These are phyloP conservation scores for Apophysomyces variabilis DNA, from an alignment of 371 early-diverging fungal species.

Conservation along the genomic window DNA sequence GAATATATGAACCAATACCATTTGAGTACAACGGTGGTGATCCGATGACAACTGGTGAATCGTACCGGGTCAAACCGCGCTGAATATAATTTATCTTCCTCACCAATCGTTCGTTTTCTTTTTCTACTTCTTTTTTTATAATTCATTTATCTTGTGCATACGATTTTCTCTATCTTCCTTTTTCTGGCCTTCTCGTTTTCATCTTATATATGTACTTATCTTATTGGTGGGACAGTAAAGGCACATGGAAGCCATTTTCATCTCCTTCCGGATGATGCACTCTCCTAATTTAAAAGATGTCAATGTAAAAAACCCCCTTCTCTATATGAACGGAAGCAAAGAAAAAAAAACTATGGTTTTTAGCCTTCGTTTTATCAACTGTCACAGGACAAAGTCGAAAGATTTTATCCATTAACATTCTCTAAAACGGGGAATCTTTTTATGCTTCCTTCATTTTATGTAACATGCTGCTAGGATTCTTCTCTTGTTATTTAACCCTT, in stretches of 20 bases:
- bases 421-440: no score
- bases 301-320: not conserved
- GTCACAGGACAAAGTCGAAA: no score
- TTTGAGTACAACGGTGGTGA: not conserved
- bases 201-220: no score
- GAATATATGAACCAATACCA: slow-evolving; percentile 3
- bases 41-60: slow-evolving; percentile 5
- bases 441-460: no score
- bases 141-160: slow-evolving; percentile 1
- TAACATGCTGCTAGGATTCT: no score
- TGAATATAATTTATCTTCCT: not conserved
- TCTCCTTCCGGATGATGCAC: not conserved
- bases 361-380: no score
- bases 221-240: no score
- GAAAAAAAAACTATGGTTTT: no score
- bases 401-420: no score
- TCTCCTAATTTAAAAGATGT: not conserved
- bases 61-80: not conserved
- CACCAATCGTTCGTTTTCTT: not conserved
- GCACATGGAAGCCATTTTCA: no score
- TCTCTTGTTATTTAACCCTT: no score
- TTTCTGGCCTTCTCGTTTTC: not conserved
- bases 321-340: not conserved
- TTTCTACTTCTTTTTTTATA: not conserved
- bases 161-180: not conserved